Base-by-base conservation (phyloP, 1,139 yeast genomes). In the Geotrichum australiense region DNA sequence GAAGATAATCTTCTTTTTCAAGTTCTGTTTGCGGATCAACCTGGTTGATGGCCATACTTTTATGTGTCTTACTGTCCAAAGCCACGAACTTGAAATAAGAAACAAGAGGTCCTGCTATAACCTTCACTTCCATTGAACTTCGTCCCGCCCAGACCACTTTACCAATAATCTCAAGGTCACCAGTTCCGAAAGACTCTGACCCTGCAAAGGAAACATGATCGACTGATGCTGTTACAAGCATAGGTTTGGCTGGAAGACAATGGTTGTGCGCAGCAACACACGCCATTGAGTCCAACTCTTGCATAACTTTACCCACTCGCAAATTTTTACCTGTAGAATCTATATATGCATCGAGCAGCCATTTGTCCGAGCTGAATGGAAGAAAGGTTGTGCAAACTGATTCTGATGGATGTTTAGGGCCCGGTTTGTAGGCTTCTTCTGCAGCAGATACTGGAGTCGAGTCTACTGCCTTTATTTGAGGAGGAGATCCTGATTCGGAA, bases 231-330 rank as follows among this genome's bases (percentile, higher is more conserved):
- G 37, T 34, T 15, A 34, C 37, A 57, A 83, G 79, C 59, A 83
- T 84, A 5, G 94, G 94, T 57, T 80, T 84, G 1, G 91, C 87
- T 0, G 94, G 94, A 8, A 80, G 70, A 64, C 89, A 80, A 59
- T 85, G 94, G 53, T 83, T 72, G 59, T 85, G 81, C 21, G 93
- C 93, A 52, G 85, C 84, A 56, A 87, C 73, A 25, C 94, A 94
- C 1, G 94, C 94, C 49, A 85, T 67, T 2, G 94, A 83, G 58
- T 83, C 94, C 56, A 83, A 68, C 59, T 83, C 94, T 64, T 83
- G 93, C n/a, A 34, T 24, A 7, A 34, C 14, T 25, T 34, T 24
- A n/a, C 37, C 37, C 14, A 34, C 23, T 6, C 37, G 28, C 16
- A 34, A 29, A 25, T 29, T 25, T 12, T 24, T 20, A 8, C 37